These are phyloP conservation scores for Camelina neglecta DNA, from an alignment of 345 rosid species.

Conservation along the genomic window DNA sequence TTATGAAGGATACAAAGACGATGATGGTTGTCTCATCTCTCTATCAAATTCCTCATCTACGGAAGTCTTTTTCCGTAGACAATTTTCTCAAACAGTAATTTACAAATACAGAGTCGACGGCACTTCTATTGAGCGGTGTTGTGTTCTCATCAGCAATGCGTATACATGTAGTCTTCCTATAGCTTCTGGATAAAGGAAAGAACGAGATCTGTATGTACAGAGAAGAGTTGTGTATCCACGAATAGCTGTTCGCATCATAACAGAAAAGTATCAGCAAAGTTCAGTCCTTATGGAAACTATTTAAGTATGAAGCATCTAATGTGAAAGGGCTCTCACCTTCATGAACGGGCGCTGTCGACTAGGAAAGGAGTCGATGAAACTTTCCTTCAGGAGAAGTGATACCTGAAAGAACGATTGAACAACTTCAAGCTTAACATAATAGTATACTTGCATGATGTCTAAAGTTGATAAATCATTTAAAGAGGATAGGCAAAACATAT, in stretches of 20 bases:
- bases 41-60: slow-evolving; percentile 23
- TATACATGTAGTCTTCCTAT: slow-evolving; percentile 44
- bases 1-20: neutral
- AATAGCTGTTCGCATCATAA: slow-evolving; percentile 58
- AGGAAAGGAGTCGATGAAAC: slow-evolving; percentile 87
- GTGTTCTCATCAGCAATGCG: slow-evolving; percentile 16
- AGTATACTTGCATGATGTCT: neutral
- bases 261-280: slow-evolving; percentile 31
- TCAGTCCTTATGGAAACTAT: neutral
- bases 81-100: slow-evolving; percentile 10
- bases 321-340: slow-evolving; percentile 60
- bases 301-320: neutral
- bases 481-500: neutral
- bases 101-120: slow-evolving; percentile 24
- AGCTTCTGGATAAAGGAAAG: slow-evolving; percentile 95
- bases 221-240: slow-evolving; percentile 94
- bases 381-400: slow-evolving; percentile 89
- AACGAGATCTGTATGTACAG: slow-evolving; percentile 92
- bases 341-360: slow-evolving; percentile 81
- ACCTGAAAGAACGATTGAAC: slow-evolving; percentile 52
- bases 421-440: slow-evolving; percentile 8
- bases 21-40: slow-evolving; percentile 12
- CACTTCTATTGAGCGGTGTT: neutral
- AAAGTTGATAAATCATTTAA: neutral
- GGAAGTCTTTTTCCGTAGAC: slow-evolving; percentile 33